Conservation (phyloP, 1,139 yeast species). For the Ashbya aceris region DNA sequence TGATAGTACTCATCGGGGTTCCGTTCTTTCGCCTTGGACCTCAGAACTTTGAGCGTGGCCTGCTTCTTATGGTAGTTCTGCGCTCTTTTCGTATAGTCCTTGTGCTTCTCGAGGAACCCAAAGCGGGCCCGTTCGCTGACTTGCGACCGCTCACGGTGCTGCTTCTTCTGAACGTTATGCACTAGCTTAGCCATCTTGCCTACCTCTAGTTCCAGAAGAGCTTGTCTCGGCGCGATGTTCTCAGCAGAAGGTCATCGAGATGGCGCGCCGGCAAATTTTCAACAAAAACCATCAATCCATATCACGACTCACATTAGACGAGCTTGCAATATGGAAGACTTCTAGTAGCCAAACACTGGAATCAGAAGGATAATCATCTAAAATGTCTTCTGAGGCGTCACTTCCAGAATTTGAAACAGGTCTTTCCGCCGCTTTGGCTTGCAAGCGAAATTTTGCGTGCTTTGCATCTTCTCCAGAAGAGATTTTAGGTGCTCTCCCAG, state of each 20-base stretch:
- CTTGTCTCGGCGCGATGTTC: no score
- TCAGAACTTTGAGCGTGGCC: constrained; percentile 67
- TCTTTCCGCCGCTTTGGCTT: neutral
- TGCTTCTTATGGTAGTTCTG: constrained; percentile 83
- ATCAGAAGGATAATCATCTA: no score
- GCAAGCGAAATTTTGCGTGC: neutral
- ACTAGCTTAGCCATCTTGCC: constrained; percentile 62
- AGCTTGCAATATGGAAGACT: no score
- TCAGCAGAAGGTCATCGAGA: no score
- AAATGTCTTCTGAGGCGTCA: neutral
- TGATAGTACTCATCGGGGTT: constrained; percentile 97
- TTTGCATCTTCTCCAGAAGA: neutral
- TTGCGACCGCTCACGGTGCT: constrained; percentile 90
- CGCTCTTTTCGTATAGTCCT: constrained; percentile 85
- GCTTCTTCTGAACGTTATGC: constrained; percentile 89
- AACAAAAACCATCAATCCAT: no score
- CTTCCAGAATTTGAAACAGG: constrained; percentile 1
- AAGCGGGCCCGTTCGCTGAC: constrained; percentile 59
- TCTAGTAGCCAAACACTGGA: no score
- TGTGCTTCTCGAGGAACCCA: constrained; percentile 90
- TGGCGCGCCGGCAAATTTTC: no score
- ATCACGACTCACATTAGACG: no score
- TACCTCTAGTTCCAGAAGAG: neutral
- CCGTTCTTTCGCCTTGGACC: constrained; percentile 59
- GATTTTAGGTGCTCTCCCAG: neutral